A percentile compares a stretch with the other conserved stretches of the same genome.
phyloP scores from a whole-genome alignment of 371 early-diverging fungal genomes.

The Saksenaea vasiformis region DNA sequence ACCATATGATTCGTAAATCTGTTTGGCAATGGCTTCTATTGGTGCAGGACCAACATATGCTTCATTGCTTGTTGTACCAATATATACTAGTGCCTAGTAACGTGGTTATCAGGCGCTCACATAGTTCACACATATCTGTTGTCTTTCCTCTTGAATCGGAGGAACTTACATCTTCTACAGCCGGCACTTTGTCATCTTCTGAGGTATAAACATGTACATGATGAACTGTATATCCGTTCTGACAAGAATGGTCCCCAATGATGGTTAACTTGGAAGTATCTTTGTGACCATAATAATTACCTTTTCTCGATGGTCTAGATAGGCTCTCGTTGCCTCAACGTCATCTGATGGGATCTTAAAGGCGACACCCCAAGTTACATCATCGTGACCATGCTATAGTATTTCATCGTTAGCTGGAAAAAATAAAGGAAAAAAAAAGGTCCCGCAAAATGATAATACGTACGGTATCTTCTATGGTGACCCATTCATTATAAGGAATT shows the following conservation, averaged over 20 bases:
- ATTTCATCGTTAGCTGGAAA: neutral
- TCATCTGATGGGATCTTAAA: conserved; percentile 62
- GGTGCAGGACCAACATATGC: conserved; percentile 81
- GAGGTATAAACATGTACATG: conserved; percentile 67
- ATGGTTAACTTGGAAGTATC: neutral
- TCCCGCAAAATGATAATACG: neutral
- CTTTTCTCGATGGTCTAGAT: conserved; percentile 72
- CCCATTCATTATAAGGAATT: conserved; percentile 71
- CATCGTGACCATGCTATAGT: conserved; percentile 58
- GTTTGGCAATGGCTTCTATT: conserved; percentile 67
- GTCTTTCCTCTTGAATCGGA: neutral
- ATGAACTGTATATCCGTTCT: conserved; percentile 79
- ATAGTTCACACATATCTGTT: neutral
- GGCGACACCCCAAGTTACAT: conserved; percentile 85
- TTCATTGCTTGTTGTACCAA: conserved; percentile 80
- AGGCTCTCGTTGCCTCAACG: conserved; percentile 22
- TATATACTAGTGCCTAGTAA: conserved; percentile 75
- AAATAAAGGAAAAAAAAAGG: neutral
- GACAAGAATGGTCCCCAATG: neutral
- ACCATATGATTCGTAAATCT: conserved; percentile 72
- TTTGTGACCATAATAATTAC: conserved; percentile 18
- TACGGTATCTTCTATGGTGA: conserved; percentile 44
- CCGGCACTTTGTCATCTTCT: conserved; percentile 40
- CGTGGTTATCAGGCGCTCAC: neutral
- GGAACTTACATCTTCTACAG: conserved; percentile 51